Conservation (phyloP, 441 rosid species). For the Adansonia gregorii region DNA sequence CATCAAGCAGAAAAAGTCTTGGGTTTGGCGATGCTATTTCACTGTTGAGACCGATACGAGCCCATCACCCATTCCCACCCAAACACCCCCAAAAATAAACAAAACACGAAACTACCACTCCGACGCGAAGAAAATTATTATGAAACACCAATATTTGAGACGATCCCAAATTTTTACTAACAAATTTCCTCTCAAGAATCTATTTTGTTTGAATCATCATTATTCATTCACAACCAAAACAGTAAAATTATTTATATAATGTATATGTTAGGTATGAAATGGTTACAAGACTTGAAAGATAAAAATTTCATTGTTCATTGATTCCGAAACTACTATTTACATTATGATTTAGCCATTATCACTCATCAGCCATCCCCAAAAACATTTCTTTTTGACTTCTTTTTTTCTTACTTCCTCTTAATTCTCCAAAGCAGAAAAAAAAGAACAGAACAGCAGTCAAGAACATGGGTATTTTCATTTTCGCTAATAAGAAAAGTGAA, state of each 20-base stretch:
- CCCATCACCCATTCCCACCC: neutral
- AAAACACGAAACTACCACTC: neutral
- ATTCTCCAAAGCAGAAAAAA: neutral
- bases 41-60: neutral
- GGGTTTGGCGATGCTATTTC: neutral
- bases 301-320: neutral
- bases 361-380: neutral
- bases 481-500: neutral
- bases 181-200: neutral
- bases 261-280: neutral
- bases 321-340: conserved; percentile 24
- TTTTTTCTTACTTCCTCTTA: neutral
- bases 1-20: neutral
- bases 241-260: neutral
- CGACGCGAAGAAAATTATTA: neutral
- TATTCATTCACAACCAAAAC: neutral
- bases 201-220: neutral
- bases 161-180: neutral
- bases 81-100: neutral
- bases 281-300: neutral
- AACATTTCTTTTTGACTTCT: neutral
- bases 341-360: neutral
- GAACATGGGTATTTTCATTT: neutral
- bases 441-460: neutral
- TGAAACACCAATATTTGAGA: too few species aligned